Evolutionary conservation across 768 basidiomycete genomes (phyloP), one percentile per base, ranked within the genome.

Genomic region (Lactarius hatsudake): DNA sequence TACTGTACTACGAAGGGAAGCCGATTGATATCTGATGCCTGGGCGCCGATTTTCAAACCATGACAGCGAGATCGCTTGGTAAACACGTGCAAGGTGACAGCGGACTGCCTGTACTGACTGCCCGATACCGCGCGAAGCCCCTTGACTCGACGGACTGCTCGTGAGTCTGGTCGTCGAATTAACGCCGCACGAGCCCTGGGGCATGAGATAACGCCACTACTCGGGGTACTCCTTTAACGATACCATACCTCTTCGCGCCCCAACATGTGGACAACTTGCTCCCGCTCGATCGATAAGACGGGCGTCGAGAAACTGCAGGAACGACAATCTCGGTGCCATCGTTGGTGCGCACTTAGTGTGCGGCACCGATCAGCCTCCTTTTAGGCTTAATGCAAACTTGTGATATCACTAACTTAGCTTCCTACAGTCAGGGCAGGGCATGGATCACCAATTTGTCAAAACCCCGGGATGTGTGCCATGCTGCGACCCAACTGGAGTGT

Each of bases 251-350:
- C 43, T 20, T 32, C 6, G 9, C 7, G 5, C 18, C 30, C 45
- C 34, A 48, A 26, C 64, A 65, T 53, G 36, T 51, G 13, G 51
- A 40, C 36, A 3, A 34, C 56, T 51, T 53, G n/a, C 36, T 15
- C 55, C 20, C 36, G 10, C 61, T 51, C 32, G 36, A 66, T 66
- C 61, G 65, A 66, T 66, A 66, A 66, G 65, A 56, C 28, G 56
- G 55, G 62, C 18, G 65, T 57, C n/a, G 43, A 38, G 45, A 32
- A 56, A n/a, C 61, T 38, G 40, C 54, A 18, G 28, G 20, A 30
- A 62, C 61, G 23, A 30, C n/a, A 62, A 58, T 48, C 30, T 42
- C 30, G 61, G 34, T 40, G n/a, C 34, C 34, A 5, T 48, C 38
- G 45, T 45, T 12, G 23, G 26, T 23, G 57, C 36, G 10, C 43